A percentile compares a stretch with the other conserved stretches of the same genome.
These are phyloP conservation scores for Xerocomus nothofagi DNA, from an alignment of 1,284 basidiomycete genomes.

Conservation along the genomic window DNA sequence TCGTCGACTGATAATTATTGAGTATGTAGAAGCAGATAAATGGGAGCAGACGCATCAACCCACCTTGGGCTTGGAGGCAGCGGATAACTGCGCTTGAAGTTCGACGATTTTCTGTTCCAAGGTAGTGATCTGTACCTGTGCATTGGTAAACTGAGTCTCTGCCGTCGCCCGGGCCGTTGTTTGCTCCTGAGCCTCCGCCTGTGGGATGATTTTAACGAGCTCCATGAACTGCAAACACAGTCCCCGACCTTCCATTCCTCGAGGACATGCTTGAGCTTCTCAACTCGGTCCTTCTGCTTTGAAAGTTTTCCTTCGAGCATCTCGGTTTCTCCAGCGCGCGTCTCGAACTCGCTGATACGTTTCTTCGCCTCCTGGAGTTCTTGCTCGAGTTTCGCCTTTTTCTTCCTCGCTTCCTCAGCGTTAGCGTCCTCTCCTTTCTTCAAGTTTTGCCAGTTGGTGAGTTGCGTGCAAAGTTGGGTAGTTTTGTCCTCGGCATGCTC, in stretches of 20 bases:
- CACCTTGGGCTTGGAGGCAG: constrained; percentile 29
- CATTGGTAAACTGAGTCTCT: constrained; percentile 33
- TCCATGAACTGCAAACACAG: neutral
- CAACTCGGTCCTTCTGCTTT: constrained; percentile 44
- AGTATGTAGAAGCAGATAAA: neutral
- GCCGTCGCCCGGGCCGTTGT: constrained; percentile 32
- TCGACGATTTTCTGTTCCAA: constrained; percentile 44
- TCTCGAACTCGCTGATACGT: constrained; percentile 43
- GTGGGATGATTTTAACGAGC: constrained; percentile 12
- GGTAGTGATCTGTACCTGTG: constrained; percentile 34
- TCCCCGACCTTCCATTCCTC: constrained; percentile 45
- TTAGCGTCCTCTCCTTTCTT: constrained; percentile 64
- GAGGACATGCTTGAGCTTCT: constrained; percentile 44
- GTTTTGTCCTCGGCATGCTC: constrained; percentile 57
- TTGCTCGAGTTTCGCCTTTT: constrained; percentile 56
- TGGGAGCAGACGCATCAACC: neutral
- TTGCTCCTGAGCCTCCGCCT: constrained; percentile 39
- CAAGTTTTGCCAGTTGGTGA: constrained; percentile 65
- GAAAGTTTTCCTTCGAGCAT: constrained; percentile 33
- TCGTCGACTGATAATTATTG: constrained; percentile 14
- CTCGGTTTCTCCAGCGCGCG: constrained; percentile 24
- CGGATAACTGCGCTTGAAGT: constrained; percentile 44
- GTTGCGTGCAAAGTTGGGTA: constrained; percentile 56
- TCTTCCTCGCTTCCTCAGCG: constrained; percentile 53
- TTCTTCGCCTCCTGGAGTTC: constrained; percentile 49